Base-by-base conservation (phyloP, 31 red algal genomes). In the Bonnemaisonia californica region DNA sequence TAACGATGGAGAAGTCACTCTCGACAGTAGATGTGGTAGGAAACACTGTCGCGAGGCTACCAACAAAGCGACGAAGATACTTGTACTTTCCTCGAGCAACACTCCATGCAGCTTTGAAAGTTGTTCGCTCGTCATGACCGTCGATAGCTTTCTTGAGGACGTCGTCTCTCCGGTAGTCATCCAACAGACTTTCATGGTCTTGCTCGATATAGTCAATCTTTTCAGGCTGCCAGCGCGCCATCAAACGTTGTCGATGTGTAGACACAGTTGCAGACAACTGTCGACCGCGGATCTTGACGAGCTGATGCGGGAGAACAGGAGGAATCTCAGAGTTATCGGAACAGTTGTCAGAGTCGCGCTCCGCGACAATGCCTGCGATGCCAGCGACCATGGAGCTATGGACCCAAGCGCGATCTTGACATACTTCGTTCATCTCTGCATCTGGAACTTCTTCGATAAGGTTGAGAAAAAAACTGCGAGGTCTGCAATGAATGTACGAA, bases 1-100 rank as follows among this genome's bases (percentile, higher is more conserved):
- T 21, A 40, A 81, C 9, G 41, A 68, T 34, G 24, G 77, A 81
- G 56, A 81, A 81, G 31, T 81, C 59, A 2, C 19, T 3, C 57
- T 81, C 77, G 38, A 81, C 66, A 33, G 2, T 62, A 4, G n/a
- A 3, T 2, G 62, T 81, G 2, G 36, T 58, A 37, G 62, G 56
- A 30, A 81, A 81, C 3, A 65, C 34, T 2, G 73, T 77, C 33
- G 57, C 48, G 40, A 77, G 57, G 4, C 73, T 39, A n/a, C 28
- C 73, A 4, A 9, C 4, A 41, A 77, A 77, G n/a, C n/a, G n/a
- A n/a, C n/a, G n/a, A n/a, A n/a, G n/a, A n/a, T n/a, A n/a, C n/a
- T n/a, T n/a, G n/a, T n/a, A n/a, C n/a, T n/a, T n/a, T n/a, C n/a
- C n/a, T n/a, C n/a, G n/a, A n/a, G n/a, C n/a, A n/a, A n/a, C n/a